These are phyloP conservation scores for Diplodia mutila DNA, from an alignment of 2,329 filamentous ascomycete species.

Conservation along the genomic window DNA sequence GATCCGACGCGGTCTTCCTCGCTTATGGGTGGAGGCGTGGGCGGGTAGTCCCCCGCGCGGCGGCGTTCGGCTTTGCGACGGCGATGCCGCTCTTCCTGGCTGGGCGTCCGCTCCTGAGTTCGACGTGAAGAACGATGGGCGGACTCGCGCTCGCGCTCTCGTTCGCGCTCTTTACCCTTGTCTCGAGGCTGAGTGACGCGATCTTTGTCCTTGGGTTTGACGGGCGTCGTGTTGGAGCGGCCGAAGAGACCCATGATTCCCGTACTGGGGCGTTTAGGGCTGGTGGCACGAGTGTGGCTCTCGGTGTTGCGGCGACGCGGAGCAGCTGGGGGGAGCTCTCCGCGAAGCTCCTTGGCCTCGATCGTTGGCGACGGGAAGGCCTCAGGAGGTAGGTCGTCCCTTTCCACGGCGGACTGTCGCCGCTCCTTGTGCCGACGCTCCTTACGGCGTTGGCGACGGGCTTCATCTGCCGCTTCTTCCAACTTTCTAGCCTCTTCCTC, in stretches of 20 bases:
- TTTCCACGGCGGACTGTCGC: background rate
- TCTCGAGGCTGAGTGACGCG: background rate
- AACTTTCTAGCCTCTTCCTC: background rate
- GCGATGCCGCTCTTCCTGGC: constrained; percentile 13
- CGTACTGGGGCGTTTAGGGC: background rate
- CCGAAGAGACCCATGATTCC: constrained; percentile 3
- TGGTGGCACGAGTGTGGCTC: background rate
- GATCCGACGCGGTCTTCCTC: background rate
- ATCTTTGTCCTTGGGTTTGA: background rate
- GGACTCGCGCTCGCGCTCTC: constrained; percentile 1
- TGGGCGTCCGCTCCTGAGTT: background rate
- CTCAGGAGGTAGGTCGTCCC: background rate
- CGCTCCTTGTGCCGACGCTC: constrained; percentile 1
- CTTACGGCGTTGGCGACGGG: background rate
- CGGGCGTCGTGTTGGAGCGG: background rate
- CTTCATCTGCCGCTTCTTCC: constrained; percentile 7
- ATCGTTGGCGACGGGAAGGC: constrained; percentile 3
- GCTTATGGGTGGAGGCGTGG: constrained; percentile 3
- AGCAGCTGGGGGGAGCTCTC: background rate
- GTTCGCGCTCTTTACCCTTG: constrained; percentile 7
- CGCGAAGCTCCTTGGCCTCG: constrained; percentile 8
- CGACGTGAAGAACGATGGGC: background rate
- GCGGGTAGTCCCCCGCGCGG: constrained; percentile 5
- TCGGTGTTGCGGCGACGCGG: constrained; percentile 18
- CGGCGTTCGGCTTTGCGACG: constrained; percentile 20